Conservation (phyloP, 108 stramenopile species). For the Cyclotella atomus region DNA sequence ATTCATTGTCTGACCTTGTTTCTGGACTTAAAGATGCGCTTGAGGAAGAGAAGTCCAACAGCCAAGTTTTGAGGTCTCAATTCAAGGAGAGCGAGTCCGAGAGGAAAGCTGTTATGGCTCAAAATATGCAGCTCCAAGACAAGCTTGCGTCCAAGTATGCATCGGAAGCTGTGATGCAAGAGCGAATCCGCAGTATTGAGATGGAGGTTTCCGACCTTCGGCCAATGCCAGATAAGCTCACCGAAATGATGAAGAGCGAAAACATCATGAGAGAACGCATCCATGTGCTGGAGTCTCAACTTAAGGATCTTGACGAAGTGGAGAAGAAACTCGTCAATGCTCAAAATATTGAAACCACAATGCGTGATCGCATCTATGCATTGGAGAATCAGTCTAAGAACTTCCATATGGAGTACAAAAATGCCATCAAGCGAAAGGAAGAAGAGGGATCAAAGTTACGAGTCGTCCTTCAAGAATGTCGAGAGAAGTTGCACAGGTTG, state of each 20-base stretch:
- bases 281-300: conserved; percentile 28
- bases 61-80: conserved; percentile 29
- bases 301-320: conserved; percentile 21
- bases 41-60: conserved; percentile 32
- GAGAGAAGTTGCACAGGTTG: conserved; percentile 31
- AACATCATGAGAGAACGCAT: conserved; percentile 29
- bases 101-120: conserved; percentile 11
- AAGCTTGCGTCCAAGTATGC: conserved; percentile 20
- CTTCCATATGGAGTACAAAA: conserved; percentile 32
- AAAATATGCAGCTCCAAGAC: conserved; percentile 19
- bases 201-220: conserved; percentile 18
- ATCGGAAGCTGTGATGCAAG: conserved; percentile 19
- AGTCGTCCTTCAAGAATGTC: conserved; percentile 38
- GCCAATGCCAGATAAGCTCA: conserved; percentile 15
- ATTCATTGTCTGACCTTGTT: conserved; percentile 38
- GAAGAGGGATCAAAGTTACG: conserved; percentile 40
- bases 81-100: conserved; percentile 41
- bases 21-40: conserved; percentile 30
- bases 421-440: conserved; percentile 16
- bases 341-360: conserved; percentile 5
- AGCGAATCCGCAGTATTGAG: conserved; percentile 22
- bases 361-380: conserved; percentile 26
- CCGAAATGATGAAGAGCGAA: conserved; percentile 27
- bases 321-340: conserved; percentile 16
- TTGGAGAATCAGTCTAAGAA: conserved; percentile 34